Evolutionary conservation across 106 monocot genomes (phyloP).

Genomic region (Allium sativum): DNA sequence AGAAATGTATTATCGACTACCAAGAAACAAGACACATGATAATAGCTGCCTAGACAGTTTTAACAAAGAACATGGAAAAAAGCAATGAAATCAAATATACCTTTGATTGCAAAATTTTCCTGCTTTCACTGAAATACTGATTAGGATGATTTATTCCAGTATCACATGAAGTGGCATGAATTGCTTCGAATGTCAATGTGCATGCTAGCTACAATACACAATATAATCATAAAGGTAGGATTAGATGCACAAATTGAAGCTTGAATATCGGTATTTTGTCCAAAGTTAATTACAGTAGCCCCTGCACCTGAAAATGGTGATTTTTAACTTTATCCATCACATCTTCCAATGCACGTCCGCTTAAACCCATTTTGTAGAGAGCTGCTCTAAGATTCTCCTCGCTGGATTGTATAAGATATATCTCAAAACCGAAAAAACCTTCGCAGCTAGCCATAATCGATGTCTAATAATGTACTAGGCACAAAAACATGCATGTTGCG

Average conservation of each 20-base stretch:
- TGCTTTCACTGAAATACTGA: slow-evolving; percentile 47
- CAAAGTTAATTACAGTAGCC: too few relatives aligned
- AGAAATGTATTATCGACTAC: neutral
- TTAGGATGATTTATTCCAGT: slow-evolving; percentile 63
- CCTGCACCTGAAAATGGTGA: slow-evolving; percentile 75
- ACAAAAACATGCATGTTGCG: too few relatives aligned
- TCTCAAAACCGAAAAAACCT: too few relatives aligned
- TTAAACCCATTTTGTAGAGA: slow-evolving; percentile 70
- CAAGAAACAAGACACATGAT: neutral
- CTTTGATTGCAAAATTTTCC: slow-evolving; percentile 31
- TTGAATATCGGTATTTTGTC: too few relatives aligned
- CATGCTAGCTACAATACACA: slow-evolving; percentile 59
- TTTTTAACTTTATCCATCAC: slow-evolving; percentile 81
- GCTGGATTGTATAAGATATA: slow-evolving; percentile 13
- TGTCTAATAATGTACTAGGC: too few relatives aligned
- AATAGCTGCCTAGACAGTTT: neutral
- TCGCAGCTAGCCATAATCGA: too few relatives aligned
- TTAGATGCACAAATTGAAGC: too few relatives aligned
- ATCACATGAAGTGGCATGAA: slow-evolving; percentile 56
- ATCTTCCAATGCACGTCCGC: slow-evolving; percentile 60
- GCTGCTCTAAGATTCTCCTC: slow-evolving; percentile 87
- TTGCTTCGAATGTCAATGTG: slow-evolving; percentile 78
- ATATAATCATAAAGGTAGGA: neutral
- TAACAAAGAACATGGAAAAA: neutral
- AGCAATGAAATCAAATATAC: slow-evolving; percentile 3